Base-by-base conservation (phyloP, 2,329 filamentous ascomycete species). In the Calonectria leucothoes region DNA sequence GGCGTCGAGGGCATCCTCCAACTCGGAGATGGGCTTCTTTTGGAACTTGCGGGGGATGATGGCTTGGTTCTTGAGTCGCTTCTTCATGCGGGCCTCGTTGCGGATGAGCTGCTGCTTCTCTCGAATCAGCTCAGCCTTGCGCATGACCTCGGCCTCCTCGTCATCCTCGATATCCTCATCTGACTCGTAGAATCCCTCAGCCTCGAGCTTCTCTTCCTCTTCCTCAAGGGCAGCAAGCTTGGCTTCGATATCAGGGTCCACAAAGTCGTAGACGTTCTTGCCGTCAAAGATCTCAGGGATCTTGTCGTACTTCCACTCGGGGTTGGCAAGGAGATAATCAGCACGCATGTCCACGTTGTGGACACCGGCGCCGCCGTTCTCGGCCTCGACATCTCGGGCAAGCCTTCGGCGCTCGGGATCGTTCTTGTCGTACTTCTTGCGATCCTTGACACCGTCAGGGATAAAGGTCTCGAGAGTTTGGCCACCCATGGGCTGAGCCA, bases 211-310 rank as follows among this genome's bases (percentile, higher is more conserved):
- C 87, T 98, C 96, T 85, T 99, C 97, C 83, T 99, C 97, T 75
- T 96, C 96, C 85, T 99, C 97, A 39, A 99, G 90, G 70, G 95
- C 95, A 66, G 93, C 93, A 64, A 99, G 91, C 88, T 98, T 98
- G 78, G 92, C 91, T 82, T 98, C 97, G 82, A 99, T 99, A 70
- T 99, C 97, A 1, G 96, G 96, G 82, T 98, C 97, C 82, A 99
- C 92, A 85, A 95, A 99, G 86, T 99, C 97, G 87, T 96, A 97
- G 71, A 99, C 94, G 84, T 99, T 99, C 90, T 96, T 96, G 85
- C 97, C 97, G 82, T 98, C 93, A 85, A 96, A 94, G 63, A 98
- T 90, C 86, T 99, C 97, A 37, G 97, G 97, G 69, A 98, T 94
- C 86, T 94, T 95, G 87, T 99, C 97, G 83, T 98, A 91, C 85